Evolutionary conservation across 495 filamentous ascomycete genomes (phyloP), one percentile per base, ranked within the genome.

Genomic region (Thermothielavioides terrestris): DNA sequence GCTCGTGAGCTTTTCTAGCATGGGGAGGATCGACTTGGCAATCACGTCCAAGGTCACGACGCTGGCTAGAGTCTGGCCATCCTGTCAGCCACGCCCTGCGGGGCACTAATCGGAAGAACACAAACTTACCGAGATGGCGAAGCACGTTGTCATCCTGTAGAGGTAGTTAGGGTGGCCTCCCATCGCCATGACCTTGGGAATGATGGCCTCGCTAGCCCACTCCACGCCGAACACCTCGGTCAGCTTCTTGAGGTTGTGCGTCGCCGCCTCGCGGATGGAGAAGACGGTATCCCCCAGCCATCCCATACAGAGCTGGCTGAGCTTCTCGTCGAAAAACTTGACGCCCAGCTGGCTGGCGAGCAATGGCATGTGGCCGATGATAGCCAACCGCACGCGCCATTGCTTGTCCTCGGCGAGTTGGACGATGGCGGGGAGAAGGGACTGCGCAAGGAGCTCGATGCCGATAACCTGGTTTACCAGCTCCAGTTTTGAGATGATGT

Each of bases 201-300:
- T 94, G 58, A 98, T 98, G 36, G 90, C 89, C 56, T 88, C 85
- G 68, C 82, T 89, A n/a, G 92, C 90, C 92, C 92, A 98, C 42
- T 94, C 88, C 14, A 97, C 90, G 12, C 92, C 92, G 62, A 98
- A 98, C 0, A 98, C 92, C 66, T 97, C 94, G 11, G 92, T 98
- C 31, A 98, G 77, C 75, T 97, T 96, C 77, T 91, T 94, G 46
- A 98, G 69, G 66, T 98, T 98, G 60, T 89, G 86, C 22, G 92
- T 98, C 21, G 91, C 92, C 20, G 92, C 92, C 68, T 98, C 92
- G 51, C 92, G 82, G 61, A 98, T 98, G 10, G 90, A 95, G 73
- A 95, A 98, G 53, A 98, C 92, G 1, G 92, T 96, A 60, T 98
- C 92, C 22, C 94, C 94, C n/a, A 98, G 78, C 92, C 92, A 98